phyloP scores from a whole-genome alignment of 2,329 filamentous ascomycete genomes.

The Colletotrichum musicola region DNA sequence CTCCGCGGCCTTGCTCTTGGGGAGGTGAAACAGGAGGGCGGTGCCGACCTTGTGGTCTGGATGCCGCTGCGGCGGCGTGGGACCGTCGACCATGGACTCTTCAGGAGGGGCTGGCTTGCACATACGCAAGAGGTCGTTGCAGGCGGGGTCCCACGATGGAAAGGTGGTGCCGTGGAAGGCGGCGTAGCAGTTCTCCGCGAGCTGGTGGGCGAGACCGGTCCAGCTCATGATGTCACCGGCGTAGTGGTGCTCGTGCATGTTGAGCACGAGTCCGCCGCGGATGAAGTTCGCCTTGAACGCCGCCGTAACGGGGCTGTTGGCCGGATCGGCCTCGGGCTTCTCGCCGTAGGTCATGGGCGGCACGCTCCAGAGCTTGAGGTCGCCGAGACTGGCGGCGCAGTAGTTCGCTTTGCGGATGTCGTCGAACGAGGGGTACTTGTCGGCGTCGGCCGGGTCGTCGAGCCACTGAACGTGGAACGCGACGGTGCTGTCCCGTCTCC shows the following conservation, averaged over 20 bases:
- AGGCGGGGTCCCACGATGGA: slow-evolving; percentile 51
- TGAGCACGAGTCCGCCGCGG: slow-evolving; percentile 55
- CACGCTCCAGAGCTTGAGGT: slow-evolving; percentile 51
- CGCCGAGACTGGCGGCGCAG: slow-evolving; percentile 46
- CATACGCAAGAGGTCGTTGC: slow-evolving; percentile 51
- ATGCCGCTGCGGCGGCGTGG: slow-evolving; percentile 45
- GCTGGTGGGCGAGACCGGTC: slow-evolving; percentile 52
- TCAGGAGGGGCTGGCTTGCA: slow-evolving; percentile 45
- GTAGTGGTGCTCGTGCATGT: slow-evolving; percentile 58
- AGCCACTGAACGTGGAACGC: slow-evolving; percentile 53
- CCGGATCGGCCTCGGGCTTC: slow-evolving; percentile 52
- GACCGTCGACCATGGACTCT: slow-evolving; percentile 48
- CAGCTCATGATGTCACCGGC: slow-evolving; percentile 58
- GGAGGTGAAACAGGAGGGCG: slow-evolving; percentile 56
- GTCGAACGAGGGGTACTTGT: slow-evolving; percentile 45
- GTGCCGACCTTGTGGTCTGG: slow-evolving; percentile 43
- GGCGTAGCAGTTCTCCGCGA: slow-evolving; percentile 58
- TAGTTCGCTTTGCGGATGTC: slow-evolving; percentile 54
- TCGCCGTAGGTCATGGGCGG: slow-evolving; percentile 54
- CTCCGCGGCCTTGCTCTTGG: slow-evolving; percentile 55
- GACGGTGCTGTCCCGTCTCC: slow-evolving; percentile 49
- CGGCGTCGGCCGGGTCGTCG: slow-evolving; percentile 43
- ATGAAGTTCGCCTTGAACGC: slow-evolving; percentile 58
- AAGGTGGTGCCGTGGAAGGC: slow-evolving; percentile 45
- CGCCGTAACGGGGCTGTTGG: slow-evolving; percentile 48